Conservation (phyloP, 2,329 filamentous ascomycete species). For the Juglanconis sp. region DNA sequence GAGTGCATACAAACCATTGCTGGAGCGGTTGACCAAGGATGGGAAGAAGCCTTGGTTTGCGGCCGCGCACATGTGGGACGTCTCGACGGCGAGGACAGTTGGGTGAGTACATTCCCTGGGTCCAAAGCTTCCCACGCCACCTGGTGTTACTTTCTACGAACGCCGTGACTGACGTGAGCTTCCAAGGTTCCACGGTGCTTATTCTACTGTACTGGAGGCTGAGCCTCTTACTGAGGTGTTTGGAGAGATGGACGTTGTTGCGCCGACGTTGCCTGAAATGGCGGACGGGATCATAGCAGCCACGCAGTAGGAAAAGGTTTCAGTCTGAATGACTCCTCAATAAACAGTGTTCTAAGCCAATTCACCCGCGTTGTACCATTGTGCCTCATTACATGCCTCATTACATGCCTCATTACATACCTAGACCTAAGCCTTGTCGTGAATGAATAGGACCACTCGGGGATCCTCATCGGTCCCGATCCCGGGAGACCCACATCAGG, state of each 20-base stretch:
- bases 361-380: no score
- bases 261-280: constrained; percentile 42
- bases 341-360: no score
- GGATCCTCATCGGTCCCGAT: no score
- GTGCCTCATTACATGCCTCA: no score
- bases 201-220: constrained; percentile 47
- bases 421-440: no score
- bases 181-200: constrained; percentile 44
- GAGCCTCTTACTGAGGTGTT: constrained; percentile 48
- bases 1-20: constrained; percentile 40
- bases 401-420: no score
- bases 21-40: constrained; percentile 28
- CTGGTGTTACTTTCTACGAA: background rate
- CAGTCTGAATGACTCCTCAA: no score
- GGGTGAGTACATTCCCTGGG: constrained; percentile 26
- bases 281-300: constrained; percentile 34
- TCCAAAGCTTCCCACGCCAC: background rate
- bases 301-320: background rate
- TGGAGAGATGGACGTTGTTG: constrained; percentile 46
- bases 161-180: background rate
- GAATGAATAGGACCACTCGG: no score
- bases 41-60: constrained; percentile 43
- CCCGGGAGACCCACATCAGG: no score
- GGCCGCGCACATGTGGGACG: constrained; percentile 57
- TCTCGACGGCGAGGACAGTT: constrained; percentile 44